Conservation (phyloP, 768 basidiomycete species). For the Daedaleopsis nitida region DNA sequence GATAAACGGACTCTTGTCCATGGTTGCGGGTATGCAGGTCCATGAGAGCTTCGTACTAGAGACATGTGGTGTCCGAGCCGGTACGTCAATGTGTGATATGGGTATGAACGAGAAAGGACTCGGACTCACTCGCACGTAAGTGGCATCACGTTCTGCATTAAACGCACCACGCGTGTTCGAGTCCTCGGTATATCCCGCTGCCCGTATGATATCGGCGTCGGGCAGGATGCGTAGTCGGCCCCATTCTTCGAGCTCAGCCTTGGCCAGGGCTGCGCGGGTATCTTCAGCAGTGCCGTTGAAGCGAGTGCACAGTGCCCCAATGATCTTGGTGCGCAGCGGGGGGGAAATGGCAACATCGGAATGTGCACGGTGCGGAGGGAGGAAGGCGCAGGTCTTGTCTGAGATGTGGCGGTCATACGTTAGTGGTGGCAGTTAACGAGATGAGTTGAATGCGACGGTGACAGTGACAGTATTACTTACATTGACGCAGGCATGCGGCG, state of each 20-base stretch:
- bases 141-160: conserved; percentile 27
- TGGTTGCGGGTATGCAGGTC: conserved; percentile 25
- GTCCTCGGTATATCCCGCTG: neutral
- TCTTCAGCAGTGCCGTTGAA: neutral
- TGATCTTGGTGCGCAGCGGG: neutral
- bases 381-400: neutral
- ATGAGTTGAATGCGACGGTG: no score
- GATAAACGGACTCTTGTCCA: neutral
- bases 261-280: neutral
- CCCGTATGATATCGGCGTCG: neutral
- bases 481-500: neutral
- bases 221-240: neutral
- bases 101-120: neutral
- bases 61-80: neutral
- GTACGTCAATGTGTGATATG: no score
- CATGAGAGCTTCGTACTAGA: neutral
- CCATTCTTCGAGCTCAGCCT: neutral
- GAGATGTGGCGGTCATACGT: no score
- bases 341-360: neutral
- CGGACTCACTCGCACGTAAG: conserved; percentile 35
- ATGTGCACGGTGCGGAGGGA: neutral
- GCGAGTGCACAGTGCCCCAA: neutral
- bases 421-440: no score
- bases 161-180: neutral
- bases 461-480: neutral